phyloP scores from a whole-genome alignment of 2,329 filamentous ascomycete genomes.

The Myriosclerotinia curreyana region DNA sequence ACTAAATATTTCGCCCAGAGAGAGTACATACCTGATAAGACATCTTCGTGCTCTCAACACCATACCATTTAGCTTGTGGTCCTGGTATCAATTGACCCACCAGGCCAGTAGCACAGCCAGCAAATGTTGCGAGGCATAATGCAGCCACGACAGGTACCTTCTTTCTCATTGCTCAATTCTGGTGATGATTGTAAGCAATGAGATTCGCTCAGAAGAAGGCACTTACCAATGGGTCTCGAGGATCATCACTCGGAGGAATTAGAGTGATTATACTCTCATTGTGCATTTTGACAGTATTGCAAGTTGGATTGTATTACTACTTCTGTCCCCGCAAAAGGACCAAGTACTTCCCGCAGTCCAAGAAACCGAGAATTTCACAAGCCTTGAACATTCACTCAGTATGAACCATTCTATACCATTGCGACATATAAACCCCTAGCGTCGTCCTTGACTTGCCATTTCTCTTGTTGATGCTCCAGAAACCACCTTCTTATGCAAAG shows the following conservation, averaged over 20 bases:
- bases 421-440: too few relatives aligned
- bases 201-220: neutral
- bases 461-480: too few relatives aligned
- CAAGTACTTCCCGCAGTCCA: too few relatives aligned
- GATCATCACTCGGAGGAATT: constrained; percentile 46
- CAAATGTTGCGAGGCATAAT: constrained; percentile 25
- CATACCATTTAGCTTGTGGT: constrained; percentile 26
- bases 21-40: constrained; percentile 23
- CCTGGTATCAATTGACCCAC: constrained; percentile 23
- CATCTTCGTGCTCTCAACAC: constrained; percentile 23
- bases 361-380: too few relatives aligned
- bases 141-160: constrained; percentile 24
- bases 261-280: constrained; percentile 20
- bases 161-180: constrained; percentile 38
- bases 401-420: too few relatives aligned
- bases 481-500: too few relatives aligned
- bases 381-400: too few relatives aligned
- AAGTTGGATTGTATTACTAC: neutral
- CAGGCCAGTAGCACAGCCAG: constrained; percentile 22
- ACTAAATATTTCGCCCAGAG: neutral
- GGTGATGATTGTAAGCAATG: constrained; percentile 23
- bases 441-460: too few relatives aligned
- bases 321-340: too few relatives aligned
- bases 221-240: constrained; percentile 45
- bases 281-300: neutral